Conservation (phyloP, 2,329 filamentous ascomycete species). For the Lomentospora prolificans region DNA sequence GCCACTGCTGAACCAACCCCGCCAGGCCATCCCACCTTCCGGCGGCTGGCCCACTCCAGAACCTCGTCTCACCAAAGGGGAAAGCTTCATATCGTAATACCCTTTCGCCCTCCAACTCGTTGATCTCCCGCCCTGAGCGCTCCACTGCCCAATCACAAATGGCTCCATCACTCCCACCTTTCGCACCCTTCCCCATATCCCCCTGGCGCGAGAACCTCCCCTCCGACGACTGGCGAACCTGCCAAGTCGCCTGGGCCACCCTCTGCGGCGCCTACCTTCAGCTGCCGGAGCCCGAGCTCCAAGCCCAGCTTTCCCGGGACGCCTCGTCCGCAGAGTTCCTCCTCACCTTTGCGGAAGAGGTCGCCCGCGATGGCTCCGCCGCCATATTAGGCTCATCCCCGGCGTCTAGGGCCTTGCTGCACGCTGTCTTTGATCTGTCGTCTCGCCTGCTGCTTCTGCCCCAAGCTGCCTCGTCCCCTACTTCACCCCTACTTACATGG, state of each 20-base stretch:
- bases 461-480: conserved; percentile 11
- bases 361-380: conserved; percentile 26
- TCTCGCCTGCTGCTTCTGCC: conserved; percentile 38
- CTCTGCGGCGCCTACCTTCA: conserved; percentile 57
- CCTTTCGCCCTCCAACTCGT: too few relatives aligned
- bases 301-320: conserved; percentile 38
- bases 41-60: too few relatives aligned
- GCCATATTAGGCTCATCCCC: conserved; percentile 23
- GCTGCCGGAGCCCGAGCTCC: conserved; percentile 46
- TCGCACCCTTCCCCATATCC: conserved; percentile 68
- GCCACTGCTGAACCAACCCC: too few relatives aligned
- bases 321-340: conserved; percentile 54
- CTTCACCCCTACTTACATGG: conserved; percentile 50
- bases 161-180: conserved; percentile 49
- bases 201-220: conserved; percentile 57
- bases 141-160: conserved; percentile 17
- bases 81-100: too few relatives aligned
- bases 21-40: too few relatives aligned
- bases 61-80: too few relatives aligned
- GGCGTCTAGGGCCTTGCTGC: conserved; percentile 41
- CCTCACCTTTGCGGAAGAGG: conserved; percentile 53
- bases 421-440: conserved; percentile 53
- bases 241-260: conserved; percentile 65
- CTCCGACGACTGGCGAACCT: conserved; percentile 65
- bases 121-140: too few relatives aligned